These are phyloP conservation scores for Wickerhamiella nectarea DNA, from an alignment of 805 yeast genomes.

Conservation along the genomic window DNA sequence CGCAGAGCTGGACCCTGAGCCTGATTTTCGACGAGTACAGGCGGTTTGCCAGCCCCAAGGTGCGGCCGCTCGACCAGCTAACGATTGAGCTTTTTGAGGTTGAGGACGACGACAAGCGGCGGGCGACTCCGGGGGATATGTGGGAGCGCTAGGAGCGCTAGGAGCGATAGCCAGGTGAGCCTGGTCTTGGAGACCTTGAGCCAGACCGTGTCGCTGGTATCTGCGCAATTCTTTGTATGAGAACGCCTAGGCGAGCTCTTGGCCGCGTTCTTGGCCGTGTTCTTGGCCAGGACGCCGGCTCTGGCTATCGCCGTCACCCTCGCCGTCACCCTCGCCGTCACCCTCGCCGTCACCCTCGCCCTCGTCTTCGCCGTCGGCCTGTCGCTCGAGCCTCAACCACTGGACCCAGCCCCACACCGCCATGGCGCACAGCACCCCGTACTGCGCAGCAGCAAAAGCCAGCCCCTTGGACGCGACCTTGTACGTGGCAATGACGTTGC, in stretches of 20 bases:
- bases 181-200: too few relatives aligned
- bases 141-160: too few relatives aligned
- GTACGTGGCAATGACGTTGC: background rate
- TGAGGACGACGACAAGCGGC: slow-evolving; percentile 24
- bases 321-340: too few relatives aligned
- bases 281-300: too few relatives aligned
- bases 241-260: background rate
- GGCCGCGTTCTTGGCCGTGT: too few relatives aligned
- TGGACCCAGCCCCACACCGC: slow-evolving; percentile 3
- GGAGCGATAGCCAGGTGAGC: too few relatives aligned
- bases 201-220: too few relatives aligned
- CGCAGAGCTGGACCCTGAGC: slow-evolving; percentile 85
- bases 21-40: slow-evolving; percentile 94
- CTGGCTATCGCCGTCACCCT: too few relatives aligned
- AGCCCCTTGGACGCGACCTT: slow-evolving; percentile 1
- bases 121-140: slow-evolving; percentile 2
- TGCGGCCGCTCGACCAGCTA: slow-evolving; percentile 89
- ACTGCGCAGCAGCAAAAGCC: background rate
- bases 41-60: slow-evolving; percentile 88
- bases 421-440: background rate
- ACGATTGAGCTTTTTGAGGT: slow-evolving; percentile 83
- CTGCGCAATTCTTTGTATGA: too few relatives aligned
- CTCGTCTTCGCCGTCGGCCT: too few relatives aligned
- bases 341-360: too few relatives aligned
- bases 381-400: too few relatives aligned